Conservation (phyloP, 2,329 filamentous ascomycete species). For the Fusarium sp. region DNA sequence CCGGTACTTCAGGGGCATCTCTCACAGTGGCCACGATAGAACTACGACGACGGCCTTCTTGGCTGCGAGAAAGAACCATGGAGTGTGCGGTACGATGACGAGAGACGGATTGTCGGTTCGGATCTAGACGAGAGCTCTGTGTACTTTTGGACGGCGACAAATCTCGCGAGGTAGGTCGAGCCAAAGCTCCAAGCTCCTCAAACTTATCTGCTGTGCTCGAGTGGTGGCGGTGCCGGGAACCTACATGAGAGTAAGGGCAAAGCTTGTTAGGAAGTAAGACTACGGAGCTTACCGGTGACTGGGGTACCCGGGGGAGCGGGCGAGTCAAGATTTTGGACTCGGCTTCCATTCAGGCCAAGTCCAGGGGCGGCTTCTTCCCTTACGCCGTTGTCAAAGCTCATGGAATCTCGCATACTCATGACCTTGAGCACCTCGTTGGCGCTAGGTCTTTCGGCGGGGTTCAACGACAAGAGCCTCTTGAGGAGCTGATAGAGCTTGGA, state of each 20-base stretch:
- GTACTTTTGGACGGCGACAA: constrained; percentile 27
- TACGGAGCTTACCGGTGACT: constrained; percentile 52
- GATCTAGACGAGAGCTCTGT: constrained; percentile 26
- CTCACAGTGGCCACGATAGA: constrained; percentile 22
- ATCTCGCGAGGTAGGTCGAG: constrained; percentile 30
- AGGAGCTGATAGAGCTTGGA: constrained; percentile 87
- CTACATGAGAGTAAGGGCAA: constrained; percentile 47
- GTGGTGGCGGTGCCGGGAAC: constrained; percentile 44
- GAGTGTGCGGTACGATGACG: constrained; percentile 43
- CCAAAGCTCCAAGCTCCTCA: constrained; percentile 35
- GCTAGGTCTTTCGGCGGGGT: constrained; percentile 81
- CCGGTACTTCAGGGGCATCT: constrained; percentile 26
- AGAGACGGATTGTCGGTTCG: constrained; percentile 14
- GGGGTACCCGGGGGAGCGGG: constrained; percentile 63
- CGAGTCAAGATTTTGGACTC: constrained; percentile 68
- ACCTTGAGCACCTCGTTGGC: constrained; percentile 86
- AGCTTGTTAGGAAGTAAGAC: constrained; percentile 33
- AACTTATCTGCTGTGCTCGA: constrained; percentile 41
- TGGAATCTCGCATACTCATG: constrained; percentile 80
- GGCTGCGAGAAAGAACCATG: constrained; percentile 56
- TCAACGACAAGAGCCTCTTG: constrained; percentile 81
- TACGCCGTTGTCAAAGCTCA: constrained; percentile 56
- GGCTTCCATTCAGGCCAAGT: constrained; percentile 55
- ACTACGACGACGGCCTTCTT: constrained; percentile 48
- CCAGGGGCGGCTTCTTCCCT: constrained; percentile 52